Base-by-base conservation (phyloP, 306 rosid genomes). In the Chamaecrista fasciculata region DNA sequence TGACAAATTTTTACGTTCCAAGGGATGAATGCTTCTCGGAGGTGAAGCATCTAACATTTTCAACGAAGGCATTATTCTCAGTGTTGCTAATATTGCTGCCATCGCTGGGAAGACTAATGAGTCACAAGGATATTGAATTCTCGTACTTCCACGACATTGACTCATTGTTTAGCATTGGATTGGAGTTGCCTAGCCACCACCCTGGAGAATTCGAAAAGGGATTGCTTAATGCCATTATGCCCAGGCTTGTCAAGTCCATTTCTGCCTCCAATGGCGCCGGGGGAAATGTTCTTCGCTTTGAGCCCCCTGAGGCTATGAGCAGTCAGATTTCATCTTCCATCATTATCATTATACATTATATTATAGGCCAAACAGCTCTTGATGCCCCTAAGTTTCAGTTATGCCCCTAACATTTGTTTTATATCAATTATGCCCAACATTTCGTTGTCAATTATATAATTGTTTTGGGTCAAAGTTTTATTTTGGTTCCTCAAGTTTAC, bases 1-100 rank as follows among this genome's bases (percentile, higher is more conserved):
- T 37, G 7, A 11, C 37, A 4, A 11, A 12, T 5, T 70, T 83
- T 16, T 89, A 89, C 39, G 96, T 89, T 60, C 96, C 96, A 1
- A 79, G 92, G 72, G 96, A 86, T 2, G 96, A 89, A 69, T 67
- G 82, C 52, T 89, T 89, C 81, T 82, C 96, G 16, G 86, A 77
- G 50, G 65, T 84, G 65, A 89, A 89, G 75, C 43, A 84, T 62
- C 25, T 73, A 2, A 84, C 90, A 1, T 89, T 89, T 72, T 62
- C 81, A 8, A 84, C 88, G 5, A 86, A 81, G 79, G 0, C 88
- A 0, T 3, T 89, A 3, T 64, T 71, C 57, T 67, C 85, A 0
- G 84, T 78, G 55, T 15, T 86, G 33, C 76, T 82, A 6, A 86
- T 81, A 33, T 4, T 89, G 80, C 16, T 77, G 20, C 96, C 96